Evolutionary conservation across 2,329 filamentous ascomycete genomes (phyloP).

Genomic region (Talaromyces sp.): DNA sequence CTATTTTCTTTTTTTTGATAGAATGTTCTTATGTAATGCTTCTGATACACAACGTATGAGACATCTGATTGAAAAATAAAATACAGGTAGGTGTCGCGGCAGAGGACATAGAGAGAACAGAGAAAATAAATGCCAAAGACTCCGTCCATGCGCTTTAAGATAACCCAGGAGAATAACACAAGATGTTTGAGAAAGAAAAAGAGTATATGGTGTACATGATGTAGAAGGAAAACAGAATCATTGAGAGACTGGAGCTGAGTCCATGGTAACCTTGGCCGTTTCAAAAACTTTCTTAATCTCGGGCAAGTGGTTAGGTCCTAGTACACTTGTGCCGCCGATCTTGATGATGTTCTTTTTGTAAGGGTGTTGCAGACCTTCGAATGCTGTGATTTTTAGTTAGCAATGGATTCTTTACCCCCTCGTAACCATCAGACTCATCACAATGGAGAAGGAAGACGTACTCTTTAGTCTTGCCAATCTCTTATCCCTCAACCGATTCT

Average conservation of each 20-base stretch:
- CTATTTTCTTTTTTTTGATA: not conserved
- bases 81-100: not conserved
- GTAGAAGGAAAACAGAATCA: constrained; percentile 15
- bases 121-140: constrained; percentile 27
- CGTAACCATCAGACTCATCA: too few species aligned
- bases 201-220: constrained; percentile 11
- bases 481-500: constrained; percentile 88
- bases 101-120: constrained; percentile 16
- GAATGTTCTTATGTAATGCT: constrained; percentile 6
- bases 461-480: constrained; percentile 81
- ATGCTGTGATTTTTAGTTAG: constrained; percentile 52
- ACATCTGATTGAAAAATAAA: not conserved
- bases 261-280: constrained; percentile 29
- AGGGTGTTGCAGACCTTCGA: constrained; percentile 87
- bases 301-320: constrained; percentile 28
- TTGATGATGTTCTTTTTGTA: constrained; percentile 83
- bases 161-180: constrained; percentile 24
- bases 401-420: not conserved
- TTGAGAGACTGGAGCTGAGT: constrained; percentile 17
- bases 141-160: constrained; percentile 41
- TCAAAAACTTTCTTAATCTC: constrained; percentile 39
- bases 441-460: constrained; percentile 30
- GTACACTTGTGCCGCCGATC: constrained; percentile 57
- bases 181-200: constrained; percentile 11
- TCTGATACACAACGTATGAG: constrained; percentile 17